Evolutionary conservation across 148 eudicot species (phyloP).

Genomic region (Limonium bicolor): DNA sequence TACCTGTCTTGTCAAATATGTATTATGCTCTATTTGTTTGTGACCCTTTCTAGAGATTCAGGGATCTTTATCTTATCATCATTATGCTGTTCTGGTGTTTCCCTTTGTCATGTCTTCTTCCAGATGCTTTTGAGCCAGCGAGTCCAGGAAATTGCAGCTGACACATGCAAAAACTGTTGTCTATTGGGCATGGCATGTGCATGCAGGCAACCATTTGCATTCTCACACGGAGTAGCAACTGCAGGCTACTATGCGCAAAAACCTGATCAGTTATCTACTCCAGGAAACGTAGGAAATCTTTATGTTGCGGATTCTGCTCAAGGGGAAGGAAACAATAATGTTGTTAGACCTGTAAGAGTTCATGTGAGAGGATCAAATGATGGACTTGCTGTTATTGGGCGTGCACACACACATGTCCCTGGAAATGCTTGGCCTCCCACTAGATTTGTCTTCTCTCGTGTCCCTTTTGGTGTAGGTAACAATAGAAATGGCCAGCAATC

Average conservation of each 20-base stretch:
- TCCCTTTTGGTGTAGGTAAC: conserved; percentile 71
- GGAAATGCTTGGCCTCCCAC: conserved; percentile 85
- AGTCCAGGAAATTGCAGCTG: conserved; percentile 86
- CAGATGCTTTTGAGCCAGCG: conserved; percentile 96
- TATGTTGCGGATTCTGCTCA: conserved; percentile 58
- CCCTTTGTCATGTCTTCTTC: conserved; percentile 2
- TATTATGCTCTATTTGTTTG: too few relatives aligned
- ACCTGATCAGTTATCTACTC: conserved; percentile 42
- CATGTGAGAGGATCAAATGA: conserved; percentile 90
- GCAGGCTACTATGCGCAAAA: conserved; percentile 66
- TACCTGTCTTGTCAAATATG: too few relatives aligned
- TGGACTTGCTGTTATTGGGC: conserved; percentile 96
- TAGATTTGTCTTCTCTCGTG: conserved; percentile 92
- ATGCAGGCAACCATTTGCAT: conserved; percentile 69
- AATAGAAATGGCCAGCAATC: conserved; percentile 74
- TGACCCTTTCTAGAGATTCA: too few relatives aligned
- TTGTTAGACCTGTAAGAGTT: conserved; percentile 81
- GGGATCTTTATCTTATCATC: too few relatives aligned
- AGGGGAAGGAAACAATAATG: conserved; percentile 74
- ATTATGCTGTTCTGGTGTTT: not conserved
- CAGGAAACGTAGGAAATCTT: conserved; percentile 42
- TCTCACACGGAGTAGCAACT: conserved; percentile 46
- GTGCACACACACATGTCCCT: conserved; percentile 66
- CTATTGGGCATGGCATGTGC: conserved; percentile 66
- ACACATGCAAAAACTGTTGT: conserved; percentile 88